Conservation (phyloP, 2,329 filamentous ascomycete species). For the Pleoardoris graminearum region DNA sequence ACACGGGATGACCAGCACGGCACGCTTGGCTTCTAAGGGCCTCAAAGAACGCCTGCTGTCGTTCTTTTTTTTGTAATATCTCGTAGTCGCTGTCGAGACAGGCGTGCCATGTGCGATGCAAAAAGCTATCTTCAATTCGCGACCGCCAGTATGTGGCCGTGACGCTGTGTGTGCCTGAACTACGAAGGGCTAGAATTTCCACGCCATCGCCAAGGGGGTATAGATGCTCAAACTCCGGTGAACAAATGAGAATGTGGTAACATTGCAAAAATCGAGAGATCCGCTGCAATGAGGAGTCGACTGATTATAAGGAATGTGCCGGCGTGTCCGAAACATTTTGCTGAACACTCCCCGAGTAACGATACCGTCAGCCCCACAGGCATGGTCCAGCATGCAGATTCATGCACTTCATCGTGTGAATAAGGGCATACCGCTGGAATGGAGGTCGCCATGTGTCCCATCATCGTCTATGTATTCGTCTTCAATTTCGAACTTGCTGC, state of each 20-base stretch:
- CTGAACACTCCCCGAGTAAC: no score
- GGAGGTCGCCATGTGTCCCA: constrained; percentile 35
- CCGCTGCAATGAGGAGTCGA: no score
- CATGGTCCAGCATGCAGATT: no score
- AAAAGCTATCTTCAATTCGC: constrained; percentile 15
- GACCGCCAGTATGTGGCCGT: background rate
- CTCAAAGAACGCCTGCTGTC: no score
- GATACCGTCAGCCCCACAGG: no score
- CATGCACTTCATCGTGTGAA: constrained; percentile 11
- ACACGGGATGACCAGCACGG: no score
- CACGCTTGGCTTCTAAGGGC: no score
- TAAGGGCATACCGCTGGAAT: constrained; percentile 21
- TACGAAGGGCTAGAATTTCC: background rate
- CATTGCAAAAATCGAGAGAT: background rate
- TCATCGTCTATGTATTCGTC: constrained; percentile 27
- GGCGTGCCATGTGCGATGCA: constrained; percentile 9
- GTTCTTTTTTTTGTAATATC: background rate
- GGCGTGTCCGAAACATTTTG: constrained; percentile 1
- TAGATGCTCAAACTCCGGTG: constrained; percentile 10
- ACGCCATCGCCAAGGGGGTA: constrained; percentile 13
- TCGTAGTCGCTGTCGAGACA: background rate
- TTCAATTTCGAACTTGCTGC: constrained; percentile 50
- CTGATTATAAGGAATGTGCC: no score
- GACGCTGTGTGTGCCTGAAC: constrained; percentile 9
- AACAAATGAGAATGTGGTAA: constrained; percentile 6